phyloP scores from a whole-genome alignment of 306 rosid genomes.

The Cyamopsis tetragonoloba region DNA sequence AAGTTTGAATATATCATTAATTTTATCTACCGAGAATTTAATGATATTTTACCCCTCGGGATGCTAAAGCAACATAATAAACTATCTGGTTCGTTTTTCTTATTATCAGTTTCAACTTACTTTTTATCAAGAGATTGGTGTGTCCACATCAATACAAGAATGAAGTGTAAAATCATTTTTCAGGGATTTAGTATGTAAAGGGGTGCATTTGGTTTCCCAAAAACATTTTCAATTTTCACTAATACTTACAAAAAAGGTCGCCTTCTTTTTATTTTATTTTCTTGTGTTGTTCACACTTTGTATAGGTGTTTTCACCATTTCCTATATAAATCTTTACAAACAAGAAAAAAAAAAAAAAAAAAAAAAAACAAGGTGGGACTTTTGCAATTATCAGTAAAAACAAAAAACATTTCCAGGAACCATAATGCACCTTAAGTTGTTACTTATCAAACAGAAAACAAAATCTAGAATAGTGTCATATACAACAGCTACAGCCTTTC shows the following conservation, averaged over 20 bases:
- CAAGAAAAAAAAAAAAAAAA: not conserved
- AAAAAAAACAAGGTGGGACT: not conserved
- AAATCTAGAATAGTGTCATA: conserved; percentile 2
- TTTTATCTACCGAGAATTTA: not conserved
- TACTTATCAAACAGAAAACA: not conserved
- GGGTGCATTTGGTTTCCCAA: no score
- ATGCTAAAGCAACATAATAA: not conserved
- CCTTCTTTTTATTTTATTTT: not conserved
- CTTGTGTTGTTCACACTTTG: not conserved
- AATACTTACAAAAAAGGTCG: not conserved
- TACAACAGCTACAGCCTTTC: not conserved
- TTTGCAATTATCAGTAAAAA: not conserved
- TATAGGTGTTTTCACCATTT: not conserved
- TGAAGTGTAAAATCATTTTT: not conserved
- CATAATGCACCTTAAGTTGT: not conserved
- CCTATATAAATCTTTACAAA: not conserved
- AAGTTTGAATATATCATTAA: conserved; percentile 9
- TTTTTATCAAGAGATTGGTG: not conserved
- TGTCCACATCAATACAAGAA: not conserved
- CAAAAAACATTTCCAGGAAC: not conserved
- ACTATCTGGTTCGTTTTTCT: not conserved
- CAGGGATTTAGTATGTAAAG: not conserved
- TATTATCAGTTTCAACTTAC: not conserved
- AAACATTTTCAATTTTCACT: no score
- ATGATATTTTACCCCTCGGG: not conserved